Evolutionary conservation across 805 yeast genomes (phyloP).

Genomic region (Nakazawaea molendinolei): DNA sequence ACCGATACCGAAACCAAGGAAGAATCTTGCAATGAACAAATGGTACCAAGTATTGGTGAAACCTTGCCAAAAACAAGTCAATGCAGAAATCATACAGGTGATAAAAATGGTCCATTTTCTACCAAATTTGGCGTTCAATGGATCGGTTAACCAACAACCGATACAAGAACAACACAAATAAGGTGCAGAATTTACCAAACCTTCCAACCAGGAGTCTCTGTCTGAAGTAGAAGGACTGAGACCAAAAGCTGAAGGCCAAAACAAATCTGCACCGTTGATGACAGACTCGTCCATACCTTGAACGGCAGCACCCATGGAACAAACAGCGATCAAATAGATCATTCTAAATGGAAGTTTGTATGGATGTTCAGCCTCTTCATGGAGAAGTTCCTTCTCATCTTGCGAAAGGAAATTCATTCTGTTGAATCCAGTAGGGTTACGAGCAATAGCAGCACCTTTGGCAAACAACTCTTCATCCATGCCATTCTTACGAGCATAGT

Average conservation of each 20-base stretch:
- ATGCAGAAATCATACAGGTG: conserved; percentile 53
- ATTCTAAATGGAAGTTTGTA: conserved; percentile 41
- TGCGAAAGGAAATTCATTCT: conserved; percentile 49
- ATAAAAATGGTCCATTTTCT: conserved; percentile 63
- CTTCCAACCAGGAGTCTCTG: conserved; percentile 50
- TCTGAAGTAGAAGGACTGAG: conserved; percentile 34
- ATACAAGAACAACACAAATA: conserved; percentile 56
- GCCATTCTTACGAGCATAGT: conserved; percentile 50
- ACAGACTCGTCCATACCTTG: conserved; percentile 81
- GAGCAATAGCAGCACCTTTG: conserved; percentile 61
- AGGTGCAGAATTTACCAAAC: conserved; percentile 65
- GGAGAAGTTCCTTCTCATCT: conserved; percentile 46
- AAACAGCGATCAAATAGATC: conserved; percentile 50
- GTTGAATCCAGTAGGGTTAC: conserved; percentile 51
- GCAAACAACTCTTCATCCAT: conserved; percentile 56
- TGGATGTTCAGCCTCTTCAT: conserved; percentile 38
- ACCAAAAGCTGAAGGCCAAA: conserved; percentile 51
- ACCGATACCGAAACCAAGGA: conserved; percentile 64
- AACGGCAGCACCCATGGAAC: conserved; percentile 74
- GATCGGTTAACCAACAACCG: conserved; percentile 61
- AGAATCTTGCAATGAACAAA: conserved; percentile 58
- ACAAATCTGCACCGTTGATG: conserved; percentile 63
- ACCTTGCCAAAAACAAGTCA: conserved; percentile 67
- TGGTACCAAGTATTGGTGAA: conserved; percentile 60
- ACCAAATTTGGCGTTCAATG: conserved; percentile 47